These are phyloP conservation scores for Daedaleopsis sinensis DNA, from an alignment of 768 basidiomycete species.

Conservation along the genomic window DNA sequence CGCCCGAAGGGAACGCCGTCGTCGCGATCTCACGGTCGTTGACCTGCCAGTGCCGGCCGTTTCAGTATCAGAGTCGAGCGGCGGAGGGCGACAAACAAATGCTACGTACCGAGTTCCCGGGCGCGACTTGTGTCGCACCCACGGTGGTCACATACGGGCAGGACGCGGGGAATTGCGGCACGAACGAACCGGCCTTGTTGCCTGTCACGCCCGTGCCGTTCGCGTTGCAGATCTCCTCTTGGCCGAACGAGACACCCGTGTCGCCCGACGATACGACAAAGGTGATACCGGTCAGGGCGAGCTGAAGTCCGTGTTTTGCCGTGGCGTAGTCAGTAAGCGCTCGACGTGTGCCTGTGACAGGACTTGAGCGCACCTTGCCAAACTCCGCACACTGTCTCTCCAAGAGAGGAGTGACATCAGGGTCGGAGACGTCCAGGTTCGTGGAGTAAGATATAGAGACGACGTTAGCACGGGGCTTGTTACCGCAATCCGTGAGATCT, in stretches of 20 bases:
- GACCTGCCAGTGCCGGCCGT: no score
- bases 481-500: constrained; percentile 34
- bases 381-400: constrained; percentile 46
- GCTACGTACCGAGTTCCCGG: constrained; percentile 25
- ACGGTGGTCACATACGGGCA: constrained; percentile 47
- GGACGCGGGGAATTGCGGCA: constrained; percentile 44
- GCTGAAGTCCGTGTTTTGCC: neutral
- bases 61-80: no score
- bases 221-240: constrained; percentile 30
- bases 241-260: constrained; percentile 42
- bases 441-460: constrained; percentile 41
- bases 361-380: constrained; percentile 37
- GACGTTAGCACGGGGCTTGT: constrained; percentile 35
- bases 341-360: no score
- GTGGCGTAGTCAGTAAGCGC: no score
- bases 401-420: constrained; percentile 32
- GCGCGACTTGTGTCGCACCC: constrained; percentile 41
- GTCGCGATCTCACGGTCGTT: constrained; percentile 36
- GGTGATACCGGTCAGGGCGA: constrained; percentile 37
- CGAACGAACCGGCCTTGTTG: constrained; percentile 35
- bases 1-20: constrained; percentile 34
- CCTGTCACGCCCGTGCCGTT: constrained; percentile 11
- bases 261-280: constrained; percentile 48
- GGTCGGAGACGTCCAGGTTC: constrained; percentile 11
- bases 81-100: no score